Evolutionary conservation across 2,329 filamentous ascomycete genomes (phyloP).

Genomic region (Aspergillus proliferans): DNA sequence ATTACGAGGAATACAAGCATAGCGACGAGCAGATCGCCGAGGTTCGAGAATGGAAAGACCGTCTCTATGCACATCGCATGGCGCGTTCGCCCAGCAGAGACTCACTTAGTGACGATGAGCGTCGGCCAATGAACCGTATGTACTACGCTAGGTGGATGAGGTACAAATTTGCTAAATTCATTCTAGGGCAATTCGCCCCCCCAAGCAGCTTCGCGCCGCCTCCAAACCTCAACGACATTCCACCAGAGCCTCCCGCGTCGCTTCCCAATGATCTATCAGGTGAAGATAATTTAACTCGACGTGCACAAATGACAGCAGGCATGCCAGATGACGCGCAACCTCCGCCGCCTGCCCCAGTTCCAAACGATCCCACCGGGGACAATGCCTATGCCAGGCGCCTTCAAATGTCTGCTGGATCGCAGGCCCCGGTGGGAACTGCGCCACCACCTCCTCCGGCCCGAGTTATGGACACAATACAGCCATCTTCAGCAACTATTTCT

Average conservation of each 20-base stretch:
- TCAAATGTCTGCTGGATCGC: conserved; percentile 16
- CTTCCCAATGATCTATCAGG: conserved; percentile 56
- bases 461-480: conserved; percentile 35
- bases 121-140: conserved; percentile 44
- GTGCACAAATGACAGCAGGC: conserved; percentile 50
- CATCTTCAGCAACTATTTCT: conserved; percentile 59
- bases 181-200: conserved; percentile 45
- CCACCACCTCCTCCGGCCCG: conserved; percentile 26
- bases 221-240: conserved; percentile 34
- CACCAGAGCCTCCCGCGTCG: conserved; percentile 37
- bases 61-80: conserved; percentile 67
- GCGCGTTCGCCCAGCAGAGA: conserved; percentile 39
- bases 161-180: conserved; percentile 7
- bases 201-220: conserved; percentile 51
- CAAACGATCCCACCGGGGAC: conserved; percentile 18
- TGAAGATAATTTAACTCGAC: conserved; percentile 63
- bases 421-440: conserved; percentile 18
- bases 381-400: conserved; percentile 20
- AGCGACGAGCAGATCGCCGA: conserved; percentile 79
- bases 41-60: conserved; percentile 76
- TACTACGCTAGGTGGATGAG: conserved; percentile 5
- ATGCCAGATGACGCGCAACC: conserved; percentile 12
- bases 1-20: conserved; percentile 73
- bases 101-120: conserved; percentile 46
- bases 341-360: conserved; percentile 28